These are phyloP conservation scores for Mycena amicta DNA, from an alignment of 768 basidiomycete genomes.

Conservation along the genomic window DNA sequence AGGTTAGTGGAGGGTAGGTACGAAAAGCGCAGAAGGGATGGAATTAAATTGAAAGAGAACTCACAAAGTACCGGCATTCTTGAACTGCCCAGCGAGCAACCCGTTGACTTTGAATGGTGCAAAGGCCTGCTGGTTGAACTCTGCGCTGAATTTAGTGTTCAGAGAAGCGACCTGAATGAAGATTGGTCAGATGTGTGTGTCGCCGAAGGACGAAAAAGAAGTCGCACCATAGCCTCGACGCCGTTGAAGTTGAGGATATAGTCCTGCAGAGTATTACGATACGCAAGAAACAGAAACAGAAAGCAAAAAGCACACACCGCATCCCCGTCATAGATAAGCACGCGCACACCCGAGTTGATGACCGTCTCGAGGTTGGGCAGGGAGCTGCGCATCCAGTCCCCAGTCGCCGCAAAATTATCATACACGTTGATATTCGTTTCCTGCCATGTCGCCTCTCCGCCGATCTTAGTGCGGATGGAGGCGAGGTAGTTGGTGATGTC, in stretches of 20 bases:
- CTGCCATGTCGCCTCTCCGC: constrained; percentile 46
- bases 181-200: too few species aligned
- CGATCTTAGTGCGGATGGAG: constrained; percentile 39
- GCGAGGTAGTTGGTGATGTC: constrained; percentile 35
- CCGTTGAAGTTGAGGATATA: constrained; percentile 44
- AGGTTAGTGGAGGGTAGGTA: too few species aligned
- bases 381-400: constrained; percentile 62
- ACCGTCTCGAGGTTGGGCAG: constrained; percentile 37
- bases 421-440: constrained; percentile 46
- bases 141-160: constrained; percentile 35
- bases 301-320: constrained; percentile 32
- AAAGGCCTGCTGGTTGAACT: constrained; percentile 35
- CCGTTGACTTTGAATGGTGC: constrained; percentile 41
- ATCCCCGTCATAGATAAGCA: constrained; percentile 44
- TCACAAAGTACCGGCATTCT: constrained; percentile 46
- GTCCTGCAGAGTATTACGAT: too few species aligned
- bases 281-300: too few species aligned
- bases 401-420: constrained; percentile 45
- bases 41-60: constrained; percentile 6
- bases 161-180: constrained; percentile 23
- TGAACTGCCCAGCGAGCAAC: constrained; percentile 39
- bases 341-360: constrained; percentile 44
- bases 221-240: constrained; percentile 46
- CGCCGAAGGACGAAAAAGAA: too few species aligned
- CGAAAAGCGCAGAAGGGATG: too few species aligned